Base-by-base conservation (phyloP, 768 basidiomycete species). In the Phanerochaete sordida region DNA sequence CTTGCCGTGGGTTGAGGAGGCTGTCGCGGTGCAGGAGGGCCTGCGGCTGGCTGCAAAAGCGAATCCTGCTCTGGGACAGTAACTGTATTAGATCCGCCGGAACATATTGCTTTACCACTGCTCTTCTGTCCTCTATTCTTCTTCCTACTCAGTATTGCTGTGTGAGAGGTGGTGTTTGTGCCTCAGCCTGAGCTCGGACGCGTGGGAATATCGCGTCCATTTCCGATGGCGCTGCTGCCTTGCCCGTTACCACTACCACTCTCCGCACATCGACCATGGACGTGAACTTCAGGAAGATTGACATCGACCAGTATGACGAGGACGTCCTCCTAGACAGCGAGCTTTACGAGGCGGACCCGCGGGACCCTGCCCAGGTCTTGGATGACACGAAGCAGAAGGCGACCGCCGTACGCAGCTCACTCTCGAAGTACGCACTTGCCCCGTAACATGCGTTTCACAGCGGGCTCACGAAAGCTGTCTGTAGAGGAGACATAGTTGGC, bases 261-360 rank as follows among this genome's bases (percentile, higher is more conserved):
- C 19, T 31, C 50, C 31, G 31, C 30, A 31, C 50, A 33, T 23
- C 19, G 28, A 56, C 24, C 56, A 62, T 62, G 61, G 61, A 62
- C 37, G 61, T 57, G 21, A 60, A 51, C 56, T 97, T 94, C 75
- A 82, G 95, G 67, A 95, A 95, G 75, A 93, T 97, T 75, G 88
- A 98, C 77, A 89, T 98, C 69, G 96, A 98, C 76, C 81, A 78
- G 43, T 93, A 86, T 76, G 96, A 98, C 70, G 96, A 98, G 73
- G 96, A 98, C 67, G 82, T 86, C 24, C 75, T 98, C 7, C 83
- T 87, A 47, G 91, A 95, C 60, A 84, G 83, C 16, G 94, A 96
- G 65, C 84, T 98, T 28, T 95, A 88, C 71, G 89, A 91, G 30
- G 82, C 90, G 2, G 95, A 98, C 70, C 88, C 92, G 7, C 80